These are phyloP conservation scores for Nepenthes gracilis DNA, from an alignment of 148 eudicot genomes.

Conservation along the genomic window DNA sequence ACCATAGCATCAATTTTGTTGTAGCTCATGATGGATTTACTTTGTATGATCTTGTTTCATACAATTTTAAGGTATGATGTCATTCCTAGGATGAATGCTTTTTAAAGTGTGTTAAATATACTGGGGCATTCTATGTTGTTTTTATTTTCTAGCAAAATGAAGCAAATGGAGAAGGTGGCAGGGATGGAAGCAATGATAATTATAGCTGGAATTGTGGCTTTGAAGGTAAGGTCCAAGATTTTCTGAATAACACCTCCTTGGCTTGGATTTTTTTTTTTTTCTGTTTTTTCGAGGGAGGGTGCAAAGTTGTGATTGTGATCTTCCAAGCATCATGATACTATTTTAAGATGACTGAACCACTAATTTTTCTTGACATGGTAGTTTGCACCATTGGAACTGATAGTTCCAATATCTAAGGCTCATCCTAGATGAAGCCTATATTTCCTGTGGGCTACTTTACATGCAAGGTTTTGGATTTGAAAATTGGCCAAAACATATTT, in stretches of 20 bases:
- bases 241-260: not conserved
- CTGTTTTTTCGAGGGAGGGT: not conserved
- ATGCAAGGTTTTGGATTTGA: too few relatives aligned
- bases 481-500: too few relatives aligned
- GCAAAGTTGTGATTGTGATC: too few relatives aligned
- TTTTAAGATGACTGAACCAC: too few relatives aligned
- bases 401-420: too few relatives aligned
- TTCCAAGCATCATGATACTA: too few relatives aligned
- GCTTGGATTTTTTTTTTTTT: not conserved
- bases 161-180: conserved; percentile 89
- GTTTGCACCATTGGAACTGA: too few relatives aligned
- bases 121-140: conserved; percentile 1
- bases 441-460: too few relatives aligned
- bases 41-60: conserved; percentile 89
- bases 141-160: conserved; percentile 63
- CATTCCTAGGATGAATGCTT: not conserved
- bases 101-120: not conserved
- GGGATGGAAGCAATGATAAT: conserved; percentile 94
- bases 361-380: too few relatives aligned
- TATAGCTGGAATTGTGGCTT: conserved; percentile 94
- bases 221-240: conserved; percentile 49
- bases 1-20: conserved; percentile 81
- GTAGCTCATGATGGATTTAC: conserved; percentile 99
- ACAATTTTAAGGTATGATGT: conserved; percentile 67
- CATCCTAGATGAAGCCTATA: too few relatives aligned